Evolutionary conservation across 108 stramenopile species (phyloP), one percentile per base, ranked within the genome.

Genomic region (Fistulifera pelliculosa): DNA sequence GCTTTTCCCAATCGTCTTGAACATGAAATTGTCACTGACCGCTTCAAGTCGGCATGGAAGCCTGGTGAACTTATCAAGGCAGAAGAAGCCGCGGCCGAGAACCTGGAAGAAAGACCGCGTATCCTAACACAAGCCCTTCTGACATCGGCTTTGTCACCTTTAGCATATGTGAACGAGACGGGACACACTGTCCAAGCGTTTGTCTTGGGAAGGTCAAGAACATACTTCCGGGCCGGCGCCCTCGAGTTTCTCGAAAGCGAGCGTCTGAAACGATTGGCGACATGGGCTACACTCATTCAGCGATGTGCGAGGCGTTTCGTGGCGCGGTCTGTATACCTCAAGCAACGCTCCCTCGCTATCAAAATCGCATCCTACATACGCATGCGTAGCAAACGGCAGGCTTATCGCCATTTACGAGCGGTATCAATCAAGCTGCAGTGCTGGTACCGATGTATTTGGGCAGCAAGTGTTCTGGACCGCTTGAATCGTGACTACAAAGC

Each of bases 1-100:
- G 94, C 91, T 22, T 99, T 94, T 62, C 96, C 98, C 25, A 96
- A 97, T 66, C 90, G 93, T 48, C 64, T 97, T 21, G 62, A 83
- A 28, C 83, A 91, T 49, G 80, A 75, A 50, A 79, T 84, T 50
- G 86, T 94, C 15, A 55, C 73, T 47, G 77, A 78, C 26, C 73
- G 85, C 23, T 93, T 87, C 66, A 75, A 68, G 54, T 83, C 74
- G 41, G 13, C 58, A n/a, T 49, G 57, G 43, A 22, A 27, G 38
- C 41, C 31, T 19, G 74, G 64, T 41, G 60, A 84, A 15, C 56
- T 39, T 10, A 47, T 41, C 19, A 38, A 41, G 17, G 60, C 50
- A 8, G 35, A 44, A 18, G 55, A 49, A 12, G 1, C 25, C 14
- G 14, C 26, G 1, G 67, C 27, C 0, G 57, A 70, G 18, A 47